Percentiles rank a stretch among this genome's conserved stretches.
Evolutionary conservation across 2,329 filamentous ascomycete species (phyloP).

Genomic region (Bisporella sp.): DNA sequence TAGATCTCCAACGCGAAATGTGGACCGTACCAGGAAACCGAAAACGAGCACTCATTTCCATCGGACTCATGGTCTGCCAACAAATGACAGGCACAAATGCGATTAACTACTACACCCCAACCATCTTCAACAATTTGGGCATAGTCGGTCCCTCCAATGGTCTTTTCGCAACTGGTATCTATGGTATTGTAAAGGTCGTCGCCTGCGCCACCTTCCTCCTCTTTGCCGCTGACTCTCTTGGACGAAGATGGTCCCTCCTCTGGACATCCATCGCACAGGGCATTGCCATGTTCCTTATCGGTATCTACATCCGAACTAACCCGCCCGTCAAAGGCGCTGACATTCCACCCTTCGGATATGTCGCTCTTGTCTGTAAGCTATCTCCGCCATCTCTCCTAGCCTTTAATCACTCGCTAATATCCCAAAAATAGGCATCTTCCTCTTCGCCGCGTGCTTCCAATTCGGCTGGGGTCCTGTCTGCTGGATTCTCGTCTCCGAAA

Average conservation of each 20-base stretch:
- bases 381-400: neutral
- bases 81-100: constrained; percentile 54
- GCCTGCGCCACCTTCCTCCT: constrained; percentile 58
- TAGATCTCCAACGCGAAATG: constrained; percentile 55
- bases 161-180: constrained; percentile 68
- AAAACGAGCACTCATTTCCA: constrained; percentile 56
- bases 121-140: constrained; percentile 61
- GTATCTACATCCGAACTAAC: constrained; percentile 59
- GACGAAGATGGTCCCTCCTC: constrained; percentile 47
- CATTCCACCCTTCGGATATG: constrained; percentile 60
- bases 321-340: constrained; percentile 45
- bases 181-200: constrained; percentile 63
- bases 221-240: constrained; percentile 63
- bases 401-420: neutral
- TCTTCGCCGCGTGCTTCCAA: constrained; percentile 65
- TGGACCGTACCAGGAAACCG: constrained; percentile 50
- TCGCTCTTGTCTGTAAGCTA: constrained; percentile 54
- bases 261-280: constrained; percentile 60
- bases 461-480: constrained; percentile 64
- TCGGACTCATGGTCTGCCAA: constrained; percentile 54
- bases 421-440: constrained; percentile 43
- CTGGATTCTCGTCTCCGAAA: constrained; percentile 67
- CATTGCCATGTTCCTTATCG: constrained; percentile 60
- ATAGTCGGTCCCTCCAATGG: constrained; percentile 38
- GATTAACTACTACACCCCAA: constrained; percentile 49